Evolutionary conservation across 805 yeast genomes (phyloP), one percentile per base, ranked within the genome.

Genomic region (Ogataea populi-albae): DNA sequence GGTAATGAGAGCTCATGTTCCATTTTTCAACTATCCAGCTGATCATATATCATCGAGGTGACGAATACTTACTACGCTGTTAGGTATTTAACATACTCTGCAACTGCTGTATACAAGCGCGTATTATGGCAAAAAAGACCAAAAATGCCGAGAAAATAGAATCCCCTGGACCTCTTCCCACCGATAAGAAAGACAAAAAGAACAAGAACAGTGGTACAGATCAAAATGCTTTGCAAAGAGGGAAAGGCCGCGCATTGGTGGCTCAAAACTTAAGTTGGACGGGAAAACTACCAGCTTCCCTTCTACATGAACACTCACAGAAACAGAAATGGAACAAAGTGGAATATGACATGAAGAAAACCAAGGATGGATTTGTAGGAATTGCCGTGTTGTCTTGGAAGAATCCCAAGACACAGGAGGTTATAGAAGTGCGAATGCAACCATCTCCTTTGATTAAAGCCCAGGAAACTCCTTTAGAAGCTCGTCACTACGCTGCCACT

Each of bases 311-410:
- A 53, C 81, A 79, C 45, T 84, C 93, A 44, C 96, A 86, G 57
- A 84, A 81, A 55, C 78, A 75, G 40, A 86, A 87, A 60, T 91
- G 98, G 98, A 82, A 80, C 40, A 81, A 81, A 46, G 94, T 86
- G 3, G 79, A 73, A 16, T 86, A 86, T 47, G 89, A 85, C 32
- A 80, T 82, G 84, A 71, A 63, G 28, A 52, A 53, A 32, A 35
- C 47, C 3, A 46, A 50, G 9, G 59, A 50, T 25, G 94, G 95
- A 0, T 72, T 80, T 56, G 56, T 77, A 0, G 87, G 91, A 0
- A 66, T 75, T 1, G 87, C 82, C 0, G 65, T 71, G 10, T 55
- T 93, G 14, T 72, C 79, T 3, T 81, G 81, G 73, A 77, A 75
- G 28, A 86, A 91, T 48, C 95, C 96, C 0, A 87, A 86, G 54